phyloP scores from a whole-genome alignment of 148 eudicot species.

The Simmondsia chinensis region DNA sequence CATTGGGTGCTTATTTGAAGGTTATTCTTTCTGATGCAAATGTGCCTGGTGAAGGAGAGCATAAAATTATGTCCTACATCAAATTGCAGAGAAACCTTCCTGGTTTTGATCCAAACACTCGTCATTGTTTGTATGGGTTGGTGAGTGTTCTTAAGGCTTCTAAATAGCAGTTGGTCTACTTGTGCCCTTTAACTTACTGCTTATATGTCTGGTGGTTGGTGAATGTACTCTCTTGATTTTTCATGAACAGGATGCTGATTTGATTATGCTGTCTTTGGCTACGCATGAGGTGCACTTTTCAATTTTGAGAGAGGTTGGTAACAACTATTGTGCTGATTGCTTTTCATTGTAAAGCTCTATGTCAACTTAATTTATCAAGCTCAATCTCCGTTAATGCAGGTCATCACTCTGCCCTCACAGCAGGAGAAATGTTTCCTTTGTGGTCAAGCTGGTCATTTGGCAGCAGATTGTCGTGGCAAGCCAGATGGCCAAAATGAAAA shows the following conservation, averaged over 20 bases:
- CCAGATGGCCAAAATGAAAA: conserved; percentile 20
- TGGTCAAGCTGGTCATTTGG: conserved; percentile 91
- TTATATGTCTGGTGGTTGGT: background rate
- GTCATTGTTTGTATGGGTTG: conserved; percentile 93
- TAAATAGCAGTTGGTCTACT: background rate
- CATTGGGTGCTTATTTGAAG: conserved; percentile 77
- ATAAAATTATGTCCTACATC: conserved; percentile 93
- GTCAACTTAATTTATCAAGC: background rate
- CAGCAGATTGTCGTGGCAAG: conserved; percentile 82
- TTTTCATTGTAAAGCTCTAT: background rate
- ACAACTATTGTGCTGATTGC: conserved; percentile 2
- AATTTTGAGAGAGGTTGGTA: conserved; percentile 90
- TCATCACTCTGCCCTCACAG: conserved; percentile 69
- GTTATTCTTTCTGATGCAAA: conserved; percentile 97
- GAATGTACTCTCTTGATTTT: conserved; percentile 12
- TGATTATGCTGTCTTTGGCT: conserved; percentile 91
- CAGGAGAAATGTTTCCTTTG: conserved; percentile 90
- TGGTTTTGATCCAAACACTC: conserved; percentile 91
- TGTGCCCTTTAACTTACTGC: background rate
- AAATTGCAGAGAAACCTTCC: conserved; percentile 84
- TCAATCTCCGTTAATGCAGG: conserved; percentile 28
- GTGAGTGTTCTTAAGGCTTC: conserved; percentile 35
- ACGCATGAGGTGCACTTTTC: conserved; percentile 98
- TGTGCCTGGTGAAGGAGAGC: conserved; percentile 99
- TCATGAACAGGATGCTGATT: conserved; percentile 80